phyloP scores from a whole-genome alignment of 495 filamentous ascomycete genomes.

The Wilcoxina mikolae region DNA sequence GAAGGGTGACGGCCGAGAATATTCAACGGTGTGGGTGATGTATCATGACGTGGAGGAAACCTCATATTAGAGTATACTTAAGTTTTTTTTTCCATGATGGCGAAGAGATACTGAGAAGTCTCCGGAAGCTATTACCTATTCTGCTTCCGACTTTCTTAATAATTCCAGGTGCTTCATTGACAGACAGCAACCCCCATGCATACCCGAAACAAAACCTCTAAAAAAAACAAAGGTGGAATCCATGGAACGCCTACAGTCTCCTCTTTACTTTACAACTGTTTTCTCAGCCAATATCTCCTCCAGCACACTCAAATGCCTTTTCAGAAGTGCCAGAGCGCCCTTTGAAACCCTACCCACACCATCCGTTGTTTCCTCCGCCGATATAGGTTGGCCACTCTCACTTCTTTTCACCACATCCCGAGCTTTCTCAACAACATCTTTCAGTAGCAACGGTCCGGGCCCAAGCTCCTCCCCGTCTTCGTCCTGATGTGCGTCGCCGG shows the following conservation, averaged over 20 bases:
- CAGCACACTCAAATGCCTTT: constrained; percentile 30
- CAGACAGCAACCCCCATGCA: constrained; percentile 3
- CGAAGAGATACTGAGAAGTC: too few relatives aligned
- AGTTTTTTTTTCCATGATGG: too few relatives aligned
- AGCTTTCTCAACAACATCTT: constrained; percentile 17
- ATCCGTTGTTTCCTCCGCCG: constrained; percentile 6
- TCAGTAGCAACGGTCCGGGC: constrained; percentile 16
- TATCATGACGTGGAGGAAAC: too few relatives aligned
- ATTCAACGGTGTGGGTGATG: too few relatives aligned
- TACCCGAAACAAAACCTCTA: constrained; percentile 10
- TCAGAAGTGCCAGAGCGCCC: constrained; percentile 32
- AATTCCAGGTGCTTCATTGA: neutral
- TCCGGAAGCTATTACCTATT: too few relatives aligned
- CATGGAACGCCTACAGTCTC: neutral
- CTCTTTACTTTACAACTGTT: neutral
- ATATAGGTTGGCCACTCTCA: constrained; percentile 8
- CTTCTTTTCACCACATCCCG: constrained; percentile 11
- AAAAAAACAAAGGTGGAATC: neutral
- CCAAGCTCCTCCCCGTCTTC: constrained; percentile 8
- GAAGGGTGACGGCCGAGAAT: too few relatives aligned
- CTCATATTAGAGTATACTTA: too few relatives aligned
- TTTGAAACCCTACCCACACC: constrained; percentile 25
- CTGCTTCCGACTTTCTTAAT: too few relatives aligned
- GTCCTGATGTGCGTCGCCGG: neutral
- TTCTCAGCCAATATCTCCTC: constrained; percentile 24